Percentiles rank a stretch among this genome's conserved stretches.
Conservation (phyloP, 2,329 filamentous ascomycete genomes). For the Pseudocercospora crystallina region DNA sequence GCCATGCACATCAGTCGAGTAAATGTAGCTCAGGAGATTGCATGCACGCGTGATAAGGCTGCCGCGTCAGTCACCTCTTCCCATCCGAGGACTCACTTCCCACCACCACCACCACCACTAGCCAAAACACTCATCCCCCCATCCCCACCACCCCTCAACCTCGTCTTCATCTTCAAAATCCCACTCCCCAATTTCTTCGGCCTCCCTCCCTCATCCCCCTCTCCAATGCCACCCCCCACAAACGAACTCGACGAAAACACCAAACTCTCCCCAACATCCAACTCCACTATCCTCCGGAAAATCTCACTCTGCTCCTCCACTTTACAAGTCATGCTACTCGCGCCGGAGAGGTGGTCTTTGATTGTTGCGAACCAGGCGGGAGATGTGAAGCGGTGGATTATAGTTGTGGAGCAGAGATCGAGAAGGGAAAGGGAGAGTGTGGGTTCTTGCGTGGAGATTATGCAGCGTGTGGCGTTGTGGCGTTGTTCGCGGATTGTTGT, state of each 20-base stretch:
- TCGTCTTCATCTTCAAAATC: constrained; percentile 30
- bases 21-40: no score
- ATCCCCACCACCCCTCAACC: constrained; percentile 29
- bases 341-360: constrained; percentile 49
- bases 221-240: constrained; percentile 20
- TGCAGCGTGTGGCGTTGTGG: constrained; percentile 64
- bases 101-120: constrained; percentile 11
- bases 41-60: no score
- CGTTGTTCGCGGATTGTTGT: constrained; percentile 68
- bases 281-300: constrained; percentile 32
- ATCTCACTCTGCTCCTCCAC: constrained; percentile 17
- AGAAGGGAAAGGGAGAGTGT: constrained; percentile 68
- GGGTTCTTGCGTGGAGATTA: constrained; percentile 77
- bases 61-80: neutral
- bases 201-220: constrained; percentile 19
- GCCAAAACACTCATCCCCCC: constrained; percentile 32
- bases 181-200: constrained; percentile 23
- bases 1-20: no score
- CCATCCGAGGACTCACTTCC: neutral
- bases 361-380: constrained; percentile 61
- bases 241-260: constrained; percentile 34
- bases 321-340: constrained; percentile 24
- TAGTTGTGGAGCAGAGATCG: constrained; percentile 68
- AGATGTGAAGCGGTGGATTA: constrained; percentile 70
- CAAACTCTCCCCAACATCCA: constrained; percentile 34